phyloP scores from a whole-genome alignment of 2,329 filamentous ascomycete genomes.

The Talaromyces piceae region DNA sequence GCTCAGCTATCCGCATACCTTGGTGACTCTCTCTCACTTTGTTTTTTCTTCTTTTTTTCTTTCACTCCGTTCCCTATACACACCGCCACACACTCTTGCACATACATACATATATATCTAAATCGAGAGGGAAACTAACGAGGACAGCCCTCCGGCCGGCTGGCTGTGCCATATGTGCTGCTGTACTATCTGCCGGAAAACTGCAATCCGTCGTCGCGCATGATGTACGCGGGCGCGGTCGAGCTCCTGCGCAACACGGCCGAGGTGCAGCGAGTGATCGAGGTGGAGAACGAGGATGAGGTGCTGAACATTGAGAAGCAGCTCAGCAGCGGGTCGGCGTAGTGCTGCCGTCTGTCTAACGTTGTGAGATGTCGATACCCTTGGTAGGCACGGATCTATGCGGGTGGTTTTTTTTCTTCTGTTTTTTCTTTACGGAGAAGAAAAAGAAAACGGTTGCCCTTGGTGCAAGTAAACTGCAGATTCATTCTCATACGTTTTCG shows the following conservation, averaged over 20 bases:
- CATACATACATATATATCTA: neutral
- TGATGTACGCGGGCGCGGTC: slow-evolving; percentile 94
- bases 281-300: slow-evolving; percentile 74
- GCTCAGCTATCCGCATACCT: slow-evolving; percentile 80
- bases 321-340: slow-evolving; percentile 34
- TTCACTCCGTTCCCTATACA: too few species aligned
- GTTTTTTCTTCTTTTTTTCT: neutral
- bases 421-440: too few species aligned
- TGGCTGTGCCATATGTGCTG: slow-evolving; percentile 87
- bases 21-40: slow-evolving; percentile 48
- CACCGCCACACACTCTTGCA: neutral
- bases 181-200: slow-evolving; percentile 91
- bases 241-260: slow-evolving; percentile 91
- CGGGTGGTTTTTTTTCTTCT: too few species aligned
- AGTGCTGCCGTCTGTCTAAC: neutral
- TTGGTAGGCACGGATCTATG: too few species aligned
- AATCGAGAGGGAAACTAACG: too few species aligned
- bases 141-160: slow-evolving; percentile 65
- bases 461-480: too few species aligned
- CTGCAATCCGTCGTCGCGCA: slow-evolving; percentile 76
- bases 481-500: too few species aligned
- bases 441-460: too few species aligned
- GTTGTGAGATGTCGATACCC: neutral
- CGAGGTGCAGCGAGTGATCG: slow-evolving; percentile 80
- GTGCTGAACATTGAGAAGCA: slow-evolving; percentile 71